Evolutionary conservation across 148 eudicot species (phyloP), one percentile per base, ranked within the genome.

Genomic region (Diospyros kaki): DNA sequence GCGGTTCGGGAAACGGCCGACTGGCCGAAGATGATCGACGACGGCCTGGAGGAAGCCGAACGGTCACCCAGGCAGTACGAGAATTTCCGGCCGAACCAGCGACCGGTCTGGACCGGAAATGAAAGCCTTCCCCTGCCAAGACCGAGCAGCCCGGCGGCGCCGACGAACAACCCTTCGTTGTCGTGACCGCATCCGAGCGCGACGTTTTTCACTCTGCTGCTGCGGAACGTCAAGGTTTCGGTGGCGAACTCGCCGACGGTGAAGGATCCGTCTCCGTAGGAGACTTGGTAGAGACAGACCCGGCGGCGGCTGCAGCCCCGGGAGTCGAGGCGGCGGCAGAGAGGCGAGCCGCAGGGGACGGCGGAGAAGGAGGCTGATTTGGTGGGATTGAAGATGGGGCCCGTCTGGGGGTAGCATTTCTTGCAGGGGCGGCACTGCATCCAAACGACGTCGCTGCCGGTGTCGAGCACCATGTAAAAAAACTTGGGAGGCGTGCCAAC

Each of bases 361-460:
- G 81, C 64, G 39, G 59, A 42, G 76, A 88, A 96, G 0, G 99
- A 79, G 0, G 64, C 15, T 9, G 99, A 96, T 12, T 75, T 72
- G 0, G 55, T 73, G 50, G 99, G 99, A 77, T 96, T 80, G 56
- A 96, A 96, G 2, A 89, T 74, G 60, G 87, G 94, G 82, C 89
- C 99, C 3, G 97, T 50, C 51, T 95, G 99, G 45, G 87, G 73
- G 76, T 96, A 96, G 75, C 99, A 96, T 69, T 83, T 91, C 5
- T 75, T 58, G 73, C 99, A 96, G 0, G 98, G 98, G 0, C 80
- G 55, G 69, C 99, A 95, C 76, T 95, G 99, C 77, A 89, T 76
- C 99, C 99, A 95, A 1, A 92, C 94, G 73, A 96, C 87, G 83
- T 96, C 99, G 79, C 97, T 91, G 12, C 99, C 99, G 0, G 99